Evolutionary conservation across 116 monocot genomes (phyloP), one percentile per base, ranked within the genome.

Genomic region (Cymodocea nodosa): DNA sequence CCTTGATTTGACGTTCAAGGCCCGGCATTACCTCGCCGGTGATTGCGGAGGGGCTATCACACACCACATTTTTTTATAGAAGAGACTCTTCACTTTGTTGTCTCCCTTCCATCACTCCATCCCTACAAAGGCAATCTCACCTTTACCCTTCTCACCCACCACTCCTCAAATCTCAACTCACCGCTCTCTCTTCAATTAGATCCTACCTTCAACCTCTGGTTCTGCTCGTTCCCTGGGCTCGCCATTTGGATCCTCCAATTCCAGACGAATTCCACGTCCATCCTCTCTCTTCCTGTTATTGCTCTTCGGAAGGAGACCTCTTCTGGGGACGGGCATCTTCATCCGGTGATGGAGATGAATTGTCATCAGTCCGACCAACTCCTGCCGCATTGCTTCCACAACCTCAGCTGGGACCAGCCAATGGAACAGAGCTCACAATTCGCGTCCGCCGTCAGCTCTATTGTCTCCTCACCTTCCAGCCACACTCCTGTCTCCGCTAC

Each of bases 401-500:
- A 19, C 44, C 54, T 23, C 56, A 57, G 34, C 35, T 68, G 68
- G 68, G 70, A 70, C 70, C 70, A 70, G 6, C 19, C 35, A 34
- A 25, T 9, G 55, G 50, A 68, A 3, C 66, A 23, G 30, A 56
- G 37, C 59, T 14, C 59, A 19, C 62, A 63, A 51, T 60, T 66
- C 67, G 81, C 81, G 39, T 84, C 78, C 20, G 83, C 80, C 4
- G 40, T 80, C 39, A 87, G 81, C 78, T 81, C 84, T 19, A 73
- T 84, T 17, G 84, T 76, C 49, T 79, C 85, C 6, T 87, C 83
- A 9, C 81, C 87, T 35, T 66, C 78, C 12, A 58, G 73, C 56
- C 40, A 3, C 52, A 2, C 71, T 4, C 61, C 71, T 20, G 48
- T 37, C 13, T 50, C 77, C 6, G 73, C n/a, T n/a, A 73, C 54